These are phyloP conservation scores for Rhytidhysteron rufulum DNA, from an alignment of 2,329 filamentous ascomycete species.

Conservation along the genomic window DNA sequence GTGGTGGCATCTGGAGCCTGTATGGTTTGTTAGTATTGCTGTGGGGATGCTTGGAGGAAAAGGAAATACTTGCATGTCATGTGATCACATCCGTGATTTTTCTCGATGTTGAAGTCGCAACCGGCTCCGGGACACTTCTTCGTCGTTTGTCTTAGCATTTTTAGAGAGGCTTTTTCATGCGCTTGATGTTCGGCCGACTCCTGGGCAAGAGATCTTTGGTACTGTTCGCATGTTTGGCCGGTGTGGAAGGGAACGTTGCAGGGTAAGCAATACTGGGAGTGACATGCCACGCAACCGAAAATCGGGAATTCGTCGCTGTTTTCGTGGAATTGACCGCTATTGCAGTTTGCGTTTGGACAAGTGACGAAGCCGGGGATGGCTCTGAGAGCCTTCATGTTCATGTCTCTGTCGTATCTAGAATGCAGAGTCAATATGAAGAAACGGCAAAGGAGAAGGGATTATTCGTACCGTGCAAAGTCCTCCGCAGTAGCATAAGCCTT, in stretches of 20 bases:
- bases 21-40: not conserved
- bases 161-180: conserved; percentile 13
- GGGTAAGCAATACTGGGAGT: conserved; percentile 25
- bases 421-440: conserved; percentile 3
- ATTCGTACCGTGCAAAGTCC: not conserved
- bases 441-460: not conserved
- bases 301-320: conserved; percentile 25
- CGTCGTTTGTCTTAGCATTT: conserved; percentile 16
- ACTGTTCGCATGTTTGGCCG: conserved; percentile 28
- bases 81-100: conserved; percentile 32
- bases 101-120: conserved; percentile 32
- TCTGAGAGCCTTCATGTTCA: conserved; percentile 13
- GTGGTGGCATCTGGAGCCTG: not conserved
- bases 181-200: conserved; percentile 1
- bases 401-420: conserved; percentile 18
- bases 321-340: not conserved
- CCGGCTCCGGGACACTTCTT: conserved; percentile 26
- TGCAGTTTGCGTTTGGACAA: conserved; percentile 7
- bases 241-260: conserved; percentile 28
- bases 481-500: not conserved
- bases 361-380: conserved; percentile 10
- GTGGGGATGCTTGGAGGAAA: not conserved
- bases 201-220: conserved; percentile 8
- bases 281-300: conserved; percentile 28
- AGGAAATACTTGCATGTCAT: conserved; percentile 9